A percentile compares a stretch with the other conserved stretches of the same genome.
phyloP scores from a whole-genome alignment of 371 early-diverging fungal genomes.

The Globomyces sp. region DNA sequence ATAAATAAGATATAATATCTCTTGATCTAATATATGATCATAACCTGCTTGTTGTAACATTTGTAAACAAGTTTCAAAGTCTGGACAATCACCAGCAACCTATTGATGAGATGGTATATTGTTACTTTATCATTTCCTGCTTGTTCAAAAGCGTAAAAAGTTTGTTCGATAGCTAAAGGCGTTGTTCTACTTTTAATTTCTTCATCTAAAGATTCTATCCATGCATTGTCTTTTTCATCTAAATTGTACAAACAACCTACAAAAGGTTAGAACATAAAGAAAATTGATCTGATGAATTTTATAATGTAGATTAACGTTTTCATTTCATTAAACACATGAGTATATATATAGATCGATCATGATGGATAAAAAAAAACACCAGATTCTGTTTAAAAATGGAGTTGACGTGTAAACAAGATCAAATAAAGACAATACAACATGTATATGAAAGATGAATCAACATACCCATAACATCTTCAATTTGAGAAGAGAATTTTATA shows the following conservation, averaged over 20 bases:
- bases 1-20: conserved; percentile 29
- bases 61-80: conserved; percentile 27
- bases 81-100: conserved; percentile 34
- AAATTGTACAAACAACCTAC: conserved; percentile 80
- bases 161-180: conserved; percentile 75
- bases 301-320: too few species aligned
- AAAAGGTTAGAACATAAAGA: conserved; percentile 4
- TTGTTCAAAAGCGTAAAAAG: conserved; percentile 75
- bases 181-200: conserved; percentile 34
- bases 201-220: conserved; percentile 51
- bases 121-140: conserved; percentile 46
- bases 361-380: too few species aligned
- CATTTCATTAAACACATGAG: too few species aligned
- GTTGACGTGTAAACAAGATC: too few species aligned
- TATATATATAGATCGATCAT: too few species aligned
- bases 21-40: conserved; percentile 10
- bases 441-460: too few species aligned
- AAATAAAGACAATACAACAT: too few species aligned
- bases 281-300: too few species aligned
- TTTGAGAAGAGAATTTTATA: conserved; percentile 81
- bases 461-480: conserved; percentile 65
- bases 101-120: conserved; percentile 1
- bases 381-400: too few species aligned
- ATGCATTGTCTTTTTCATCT: conserved; percentile 80
- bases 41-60: conserved; percentile 12